phyloP scores from a whole-genome alignment of 164 flowering plant species.

The Piper longum region DNA sequence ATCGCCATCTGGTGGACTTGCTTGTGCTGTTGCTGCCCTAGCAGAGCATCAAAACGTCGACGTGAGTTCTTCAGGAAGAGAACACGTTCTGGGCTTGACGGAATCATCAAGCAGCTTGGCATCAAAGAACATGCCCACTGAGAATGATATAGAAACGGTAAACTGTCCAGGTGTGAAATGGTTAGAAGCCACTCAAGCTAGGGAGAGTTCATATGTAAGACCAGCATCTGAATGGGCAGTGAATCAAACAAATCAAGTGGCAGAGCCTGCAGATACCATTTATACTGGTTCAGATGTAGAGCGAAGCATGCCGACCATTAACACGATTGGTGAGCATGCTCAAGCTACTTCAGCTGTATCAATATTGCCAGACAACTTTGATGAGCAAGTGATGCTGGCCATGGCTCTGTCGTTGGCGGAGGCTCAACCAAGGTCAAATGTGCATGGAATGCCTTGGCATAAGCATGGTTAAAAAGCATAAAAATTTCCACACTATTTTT shows the following conservation, averaged over 20 bases:
- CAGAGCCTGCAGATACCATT: constrained; percentile 52
- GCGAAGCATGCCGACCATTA: constrained; percentile 12
- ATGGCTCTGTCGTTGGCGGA: constrained; percentile 92
- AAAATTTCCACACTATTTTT: no score
- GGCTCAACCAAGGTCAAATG: constrained; percentile 39
- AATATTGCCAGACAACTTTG: constrained; percentile 71
- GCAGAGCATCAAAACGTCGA: constrained; percentile 71
- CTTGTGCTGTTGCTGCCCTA: constrained; percentile 85
- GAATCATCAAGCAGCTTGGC: constrained; percentile 2
- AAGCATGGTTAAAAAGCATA: constrained; percentile 8
- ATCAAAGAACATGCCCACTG: constrained; percentile 8
- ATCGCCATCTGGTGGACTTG: constrained; percentile 81
- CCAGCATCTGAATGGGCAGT: constrained; percentile 34
- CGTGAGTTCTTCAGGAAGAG: constrained; percentile 21
- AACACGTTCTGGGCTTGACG: background rate
- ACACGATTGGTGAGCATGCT: constrained; percentile 20
- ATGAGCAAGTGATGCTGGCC: constrained; percentile 97
- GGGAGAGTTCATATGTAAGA: constrained; percentile 16
- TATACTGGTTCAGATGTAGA: constrained; percentile 46
- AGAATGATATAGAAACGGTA: constrained; percentile 15
- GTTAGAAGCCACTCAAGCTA: constrained; percentile 17
- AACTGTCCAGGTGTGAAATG: constrained; percentile 23
- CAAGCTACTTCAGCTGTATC: constrained; percentile 22
- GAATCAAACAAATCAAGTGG: constrained; percentile 40
- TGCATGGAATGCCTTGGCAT: constrained; percentile 59